Percentiles rank a stretch among this genome's conserved stretches.
These are phyloP conservation scores for Paraleonurus japonicus DNA, from an alignment of 257 asterid species.

Conservation along the genomic window DNA sequence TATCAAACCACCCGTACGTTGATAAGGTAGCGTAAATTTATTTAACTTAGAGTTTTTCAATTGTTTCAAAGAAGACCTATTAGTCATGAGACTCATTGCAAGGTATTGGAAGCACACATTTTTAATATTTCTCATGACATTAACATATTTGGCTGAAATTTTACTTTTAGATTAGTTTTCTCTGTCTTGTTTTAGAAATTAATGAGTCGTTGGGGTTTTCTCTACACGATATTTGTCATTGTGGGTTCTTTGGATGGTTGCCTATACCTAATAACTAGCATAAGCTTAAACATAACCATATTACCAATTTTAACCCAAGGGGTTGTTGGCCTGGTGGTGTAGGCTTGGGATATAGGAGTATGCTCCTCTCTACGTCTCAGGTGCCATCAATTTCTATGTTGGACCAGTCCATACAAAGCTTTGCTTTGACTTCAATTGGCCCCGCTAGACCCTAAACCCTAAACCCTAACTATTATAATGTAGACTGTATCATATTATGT, in stretches of 20 bases:
- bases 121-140: not conserved
- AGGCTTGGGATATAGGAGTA: no score
- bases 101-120: constrained; percentile 2
- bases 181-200: not conserved
- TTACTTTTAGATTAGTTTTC: not conserved
- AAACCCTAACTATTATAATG: no score
- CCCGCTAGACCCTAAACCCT: no score
- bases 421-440: no score
- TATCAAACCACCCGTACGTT: constrained; percentile 91
- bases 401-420: no score
- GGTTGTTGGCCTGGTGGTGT: no score
- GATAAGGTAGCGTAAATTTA: constrained; percentile 57
- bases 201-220: not conserved
- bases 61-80: not conserved
- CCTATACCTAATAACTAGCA: not conserved
- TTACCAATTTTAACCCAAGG: no score
- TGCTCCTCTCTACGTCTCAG: no score
- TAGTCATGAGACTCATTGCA: not conserved
- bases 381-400: no score
- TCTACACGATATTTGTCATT: not conserved
- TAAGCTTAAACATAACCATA: not conserved
- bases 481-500: no score
- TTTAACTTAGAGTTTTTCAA: constrained; percentile 11
- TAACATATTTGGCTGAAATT: not conserved
- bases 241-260: not conserved